These are phyloP conservation scores for Lathyrus sativus DNA, from an alignment of 306 rosid genomes.

Conservation along the genomic window DNA sequence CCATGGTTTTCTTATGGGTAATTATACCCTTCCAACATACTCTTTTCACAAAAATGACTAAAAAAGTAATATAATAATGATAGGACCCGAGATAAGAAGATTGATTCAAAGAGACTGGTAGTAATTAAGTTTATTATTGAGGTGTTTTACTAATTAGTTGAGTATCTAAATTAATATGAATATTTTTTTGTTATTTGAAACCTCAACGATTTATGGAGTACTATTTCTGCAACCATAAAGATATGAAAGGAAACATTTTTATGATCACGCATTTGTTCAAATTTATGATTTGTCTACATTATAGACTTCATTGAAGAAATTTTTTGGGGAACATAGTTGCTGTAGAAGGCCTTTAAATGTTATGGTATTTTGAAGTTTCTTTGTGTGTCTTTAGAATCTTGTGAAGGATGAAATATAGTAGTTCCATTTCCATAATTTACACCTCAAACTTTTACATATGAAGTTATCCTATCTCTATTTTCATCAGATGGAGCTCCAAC, in stretches of 20 bases:
- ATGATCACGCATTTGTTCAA: not conserved
- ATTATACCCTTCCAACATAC: not conserved
- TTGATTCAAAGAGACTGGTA: no score
- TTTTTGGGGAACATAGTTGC: slow-evolving; percentile 28
- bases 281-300: slow-evolving; percentile 11
- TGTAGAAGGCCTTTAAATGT: slow-evolving; percentile 14
- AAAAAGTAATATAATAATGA: not conserved
- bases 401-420: slow-evolving; percentile 23
- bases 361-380: slow-evolving; percentile 3
- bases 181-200: not conserved
- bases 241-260: not conserved
- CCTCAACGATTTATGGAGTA: not conserved
- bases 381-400: slow-evolving; percentile 27
- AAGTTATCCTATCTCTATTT: slow-evolving; percentile 33
- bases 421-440: slow-evolving; percentile 22
- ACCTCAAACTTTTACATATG: slow-evolving; percentile 14
- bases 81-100: no score
- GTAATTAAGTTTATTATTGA: no score
- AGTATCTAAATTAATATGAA: no score
- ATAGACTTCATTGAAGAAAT: slow-evolving; percentile 15
- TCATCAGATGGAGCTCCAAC: slow-evolving; percentile 89
- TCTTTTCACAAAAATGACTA: not conserved
- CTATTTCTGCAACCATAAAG: slow-evolving; percentile 3
- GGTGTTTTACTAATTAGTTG: no score
- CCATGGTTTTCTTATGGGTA: not conserved